Evolutionary conservation across 2,329 filamentous ascomycete genomes (phyloP).

Genomic region (Talaromyces amestolkiae): DNA sequence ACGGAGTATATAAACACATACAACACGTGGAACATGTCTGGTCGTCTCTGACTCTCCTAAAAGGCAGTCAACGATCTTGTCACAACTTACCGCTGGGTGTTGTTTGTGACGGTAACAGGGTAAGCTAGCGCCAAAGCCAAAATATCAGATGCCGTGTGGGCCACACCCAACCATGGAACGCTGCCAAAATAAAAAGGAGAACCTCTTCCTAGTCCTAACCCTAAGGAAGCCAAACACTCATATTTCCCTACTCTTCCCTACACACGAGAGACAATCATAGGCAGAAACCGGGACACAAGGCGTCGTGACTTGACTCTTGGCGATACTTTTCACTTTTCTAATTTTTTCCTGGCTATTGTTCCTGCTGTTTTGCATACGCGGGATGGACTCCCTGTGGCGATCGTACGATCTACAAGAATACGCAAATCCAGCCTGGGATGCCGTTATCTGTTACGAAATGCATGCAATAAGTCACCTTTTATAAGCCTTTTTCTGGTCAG

Average conservation of each 20-base stretch:
- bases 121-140: constrained; percentile 11
- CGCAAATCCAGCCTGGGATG: constrained; percentile 8
- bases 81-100: neutral
- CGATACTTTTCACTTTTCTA: neutral
- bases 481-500: neutral
- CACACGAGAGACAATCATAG: neutral
- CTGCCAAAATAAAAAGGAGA: neutral
- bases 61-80: neutral
- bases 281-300: constrained; percentile 1
- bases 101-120: constrained; percentile 12
- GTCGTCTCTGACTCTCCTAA: neutral
- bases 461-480: neutral
- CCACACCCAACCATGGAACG: constrained; percentile 5
- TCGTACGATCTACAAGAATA: neutral
- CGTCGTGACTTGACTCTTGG: constrained; percentile 6
- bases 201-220: neutral
- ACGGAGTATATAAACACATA: neutral
- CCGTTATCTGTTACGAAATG: constrained; percentile 13
- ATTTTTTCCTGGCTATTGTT: neutral
- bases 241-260: too few relatives aligned
- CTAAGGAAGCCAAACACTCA: neutral
- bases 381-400: neutral
- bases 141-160: constrained; percentile 13
- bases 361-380: neutral
- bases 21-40: neutral